Evolutionary conservation across 2,329 filamentous ascomycete species (phyloP).

Genomic region (Akanthomyces muscarius): DNA sequence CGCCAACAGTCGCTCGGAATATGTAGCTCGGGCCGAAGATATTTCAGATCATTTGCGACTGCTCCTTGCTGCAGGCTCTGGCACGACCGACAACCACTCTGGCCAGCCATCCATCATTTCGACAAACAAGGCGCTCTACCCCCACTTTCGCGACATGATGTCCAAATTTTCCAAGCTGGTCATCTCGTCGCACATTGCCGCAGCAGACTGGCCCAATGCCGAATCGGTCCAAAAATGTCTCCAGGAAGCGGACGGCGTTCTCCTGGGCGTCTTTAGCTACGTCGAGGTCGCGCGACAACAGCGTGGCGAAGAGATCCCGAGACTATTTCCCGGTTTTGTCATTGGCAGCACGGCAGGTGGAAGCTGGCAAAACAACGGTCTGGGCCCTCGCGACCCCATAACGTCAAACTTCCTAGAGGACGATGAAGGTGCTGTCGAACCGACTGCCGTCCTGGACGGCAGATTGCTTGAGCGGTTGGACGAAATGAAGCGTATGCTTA

Average conservation of each 20-base stretch:
- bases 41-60: slow-evolving; percentile 94
- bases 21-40: slow-evolving; percentile 91
- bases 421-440: slow-evolving; percentile 67
- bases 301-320: slow-evolving; percentile 84
- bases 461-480: slow-evolving; percentile 79
- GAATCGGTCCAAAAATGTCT: slow-evolving; percentile 94
- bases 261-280: slow-evolving; percentile 91
- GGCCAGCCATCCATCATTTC: slow-evolving; percentile 99
- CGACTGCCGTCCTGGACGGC: slow-evolving; percentile 68
- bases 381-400: slow-evolving; percentile 63
- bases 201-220: slow-evolving; percentile 89
- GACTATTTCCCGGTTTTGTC: slow-evolving; percentile 91
- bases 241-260: slow-evolving; percentile 93
- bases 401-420: slow-evolving; percentile 85
- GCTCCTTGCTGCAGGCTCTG: slow-evolving; percentile 90
- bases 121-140: slow-evolving; percentile 93
- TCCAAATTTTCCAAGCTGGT: slow-evolving; percentile 99
- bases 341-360: slow-evolving; percentile 79
- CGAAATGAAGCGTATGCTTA: slow-evolving; percentile 77
- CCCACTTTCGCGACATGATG: slow-evolving; percentile 99
- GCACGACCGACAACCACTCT: slow-evolving; percentile 97
- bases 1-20: slow-evolving; percentile 78
- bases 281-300: slow-evolving; percentile 94
- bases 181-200: slow-evolving; percentile 94
- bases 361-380: slow-evolving; percentile 76